phyloP scores from a whole-genome alignment of 768 basidiomycete species.

The Termitomyces sp. region DNA sequence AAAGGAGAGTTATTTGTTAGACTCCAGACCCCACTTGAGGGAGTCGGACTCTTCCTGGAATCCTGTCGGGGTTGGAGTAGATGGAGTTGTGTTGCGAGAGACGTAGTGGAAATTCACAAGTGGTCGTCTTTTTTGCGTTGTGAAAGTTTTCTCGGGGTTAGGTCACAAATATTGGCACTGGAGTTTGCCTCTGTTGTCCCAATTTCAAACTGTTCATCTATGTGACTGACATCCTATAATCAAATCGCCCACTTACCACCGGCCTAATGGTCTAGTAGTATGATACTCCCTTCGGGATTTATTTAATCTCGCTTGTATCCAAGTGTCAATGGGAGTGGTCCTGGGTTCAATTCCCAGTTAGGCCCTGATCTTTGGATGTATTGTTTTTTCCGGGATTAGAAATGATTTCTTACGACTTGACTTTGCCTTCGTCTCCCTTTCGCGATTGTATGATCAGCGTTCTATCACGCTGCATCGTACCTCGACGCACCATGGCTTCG shows the following conservation, averaged over 20 bases:
- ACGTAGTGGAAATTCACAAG: not conserved
- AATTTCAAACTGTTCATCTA: too few relatives aligned
- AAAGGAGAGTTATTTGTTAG: not conserved
- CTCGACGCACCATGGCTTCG: slow-evolving; percentile 11
- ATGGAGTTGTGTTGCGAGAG: too few relatives aligned
- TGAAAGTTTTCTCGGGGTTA: too few relatives aligned
- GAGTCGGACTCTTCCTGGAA: not conserved
- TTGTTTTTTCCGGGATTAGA: too few relatives aligned
- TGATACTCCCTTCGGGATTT: slow-evolving; percentile 22
- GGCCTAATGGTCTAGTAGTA: slow-evolving; percentile 24
- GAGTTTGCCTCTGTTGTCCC: too few relatives aligned
- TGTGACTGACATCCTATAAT: too few relatives aligned
- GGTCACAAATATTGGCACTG: too few relatives aligned
- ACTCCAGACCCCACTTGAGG: not conserved
- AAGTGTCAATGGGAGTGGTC: slow-evolving; percentile 18
- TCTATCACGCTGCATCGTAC: slow-evolving; percentile 8
- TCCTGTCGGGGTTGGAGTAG: not conserved
- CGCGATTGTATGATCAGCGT: slow-evolving; percentile 7
- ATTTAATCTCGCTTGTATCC: not conserved
- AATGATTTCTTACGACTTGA: too few relatives aligned
- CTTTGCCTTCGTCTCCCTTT: too few relatives aligned
- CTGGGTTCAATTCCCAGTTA: slow-evolving; percentile 25
- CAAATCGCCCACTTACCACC: not conserved
- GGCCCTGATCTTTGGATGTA: slow-evolving; percentile 13
- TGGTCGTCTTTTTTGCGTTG: too few relatives aligned